Evolutionary conservation across 306 rosid genomes (phyloP).

Genomic region (Ormosia emarginata): DNA sequence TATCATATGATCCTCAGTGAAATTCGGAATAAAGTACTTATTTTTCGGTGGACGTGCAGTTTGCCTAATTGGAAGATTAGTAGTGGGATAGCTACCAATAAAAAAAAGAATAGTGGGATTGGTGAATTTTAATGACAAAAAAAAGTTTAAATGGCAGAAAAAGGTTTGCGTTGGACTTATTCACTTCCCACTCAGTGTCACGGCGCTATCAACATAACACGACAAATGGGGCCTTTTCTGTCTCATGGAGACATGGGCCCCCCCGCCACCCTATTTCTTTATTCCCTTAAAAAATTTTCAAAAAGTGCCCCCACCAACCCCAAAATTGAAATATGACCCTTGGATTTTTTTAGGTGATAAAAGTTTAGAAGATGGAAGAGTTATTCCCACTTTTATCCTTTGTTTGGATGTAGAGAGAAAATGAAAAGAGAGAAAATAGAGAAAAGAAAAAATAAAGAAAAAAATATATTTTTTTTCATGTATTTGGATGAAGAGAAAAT

Average conservation of each 20-base stretch:
- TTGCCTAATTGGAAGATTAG: too few relatives aligned
- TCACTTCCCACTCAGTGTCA: conserved; percentile 13
- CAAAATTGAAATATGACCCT: not conserved
- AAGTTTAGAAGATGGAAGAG: too few relatives aligned
- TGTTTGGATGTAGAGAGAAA: too few relatives aligned
- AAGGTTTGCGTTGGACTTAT: conserved; percentile 53
- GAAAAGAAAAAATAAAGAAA: too few relatives aligned
- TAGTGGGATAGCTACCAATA: too few relatives aligned
- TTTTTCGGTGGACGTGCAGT: not conserved
- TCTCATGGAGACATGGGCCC: conserved; percentile 6
- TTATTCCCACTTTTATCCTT: too few relatives aligned
- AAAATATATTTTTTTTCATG: too few relatives aligned
- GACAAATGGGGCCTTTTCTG: conserved; percentile 54
- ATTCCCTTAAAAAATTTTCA: not conserved
- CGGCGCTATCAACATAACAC: conserved; percentile 26
- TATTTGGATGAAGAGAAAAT: too few relatives aligned
- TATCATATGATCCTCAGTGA: too few relatives aligned
- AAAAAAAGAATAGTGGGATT: not conserved
- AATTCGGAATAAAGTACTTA: too few relatives aligned
- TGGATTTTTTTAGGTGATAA: not conserved
- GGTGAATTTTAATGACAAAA: not conserved
- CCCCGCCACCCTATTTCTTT: not conserved
- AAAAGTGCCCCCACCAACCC: not conserved
- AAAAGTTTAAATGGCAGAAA: conserved; percentile 38
- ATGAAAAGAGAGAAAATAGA: too few relatives aligned